phyloP scores from a whole-genome alignment of 306 rosid species.

The Pyrus betulifolia region DNA sequence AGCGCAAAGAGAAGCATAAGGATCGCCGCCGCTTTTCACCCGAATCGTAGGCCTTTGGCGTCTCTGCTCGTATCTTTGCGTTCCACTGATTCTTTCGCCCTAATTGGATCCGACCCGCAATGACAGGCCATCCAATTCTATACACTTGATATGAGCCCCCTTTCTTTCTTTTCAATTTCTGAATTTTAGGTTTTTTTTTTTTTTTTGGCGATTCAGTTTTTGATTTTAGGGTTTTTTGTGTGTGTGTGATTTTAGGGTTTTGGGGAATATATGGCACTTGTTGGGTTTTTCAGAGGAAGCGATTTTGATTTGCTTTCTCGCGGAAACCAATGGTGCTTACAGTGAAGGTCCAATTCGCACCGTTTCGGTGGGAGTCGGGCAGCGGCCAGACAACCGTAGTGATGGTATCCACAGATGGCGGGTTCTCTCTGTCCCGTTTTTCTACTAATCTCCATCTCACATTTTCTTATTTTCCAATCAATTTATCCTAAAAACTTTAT shows the following conservation, averaged over 20 bases:
- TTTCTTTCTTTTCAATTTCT: too few relatives aligned
- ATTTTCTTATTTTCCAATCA: background rate
- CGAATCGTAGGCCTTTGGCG: constrained; percentile 27
- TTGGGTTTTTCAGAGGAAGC: constrained; percentile 22
- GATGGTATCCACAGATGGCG: constrained; percentile 80
- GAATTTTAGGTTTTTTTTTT: background rate
- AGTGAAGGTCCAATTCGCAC: constrained; percentile 37
- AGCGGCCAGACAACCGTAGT: constrained; percentile 98
- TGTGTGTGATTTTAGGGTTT: too few relatives aligned
- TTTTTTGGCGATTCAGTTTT: background rate
- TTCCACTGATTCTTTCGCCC: background rate
- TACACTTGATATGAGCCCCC: constrained; percentile 86
- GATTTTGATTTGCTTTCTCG: constrained; percentile 26
- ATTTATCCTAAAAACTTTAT: background rate
- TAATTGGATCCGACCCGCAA: constrained; percentile 22
- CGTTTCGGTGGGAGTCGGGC: constrained; percentile 25
- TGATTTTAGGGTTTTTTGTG: background rate
- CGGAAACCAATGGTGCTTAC: constrained; percentile 31
- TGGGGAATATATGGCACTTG: constrained; percentile 26
- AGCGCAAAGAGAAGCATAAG: background rate
- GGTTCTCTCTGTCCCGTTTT: constrained; percentile 25
- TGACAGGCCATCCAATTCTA: constrained; percentile 34
- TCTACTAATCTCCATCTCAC: constrained; percentile 75
- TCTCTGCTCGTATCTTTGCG: constrained; percentile 14
- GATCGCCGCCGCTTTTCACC: constrained; percentile 31